Conservation (phyloP, 148 eudicot species). For the Fagopyrum homotropicum region DNA sequence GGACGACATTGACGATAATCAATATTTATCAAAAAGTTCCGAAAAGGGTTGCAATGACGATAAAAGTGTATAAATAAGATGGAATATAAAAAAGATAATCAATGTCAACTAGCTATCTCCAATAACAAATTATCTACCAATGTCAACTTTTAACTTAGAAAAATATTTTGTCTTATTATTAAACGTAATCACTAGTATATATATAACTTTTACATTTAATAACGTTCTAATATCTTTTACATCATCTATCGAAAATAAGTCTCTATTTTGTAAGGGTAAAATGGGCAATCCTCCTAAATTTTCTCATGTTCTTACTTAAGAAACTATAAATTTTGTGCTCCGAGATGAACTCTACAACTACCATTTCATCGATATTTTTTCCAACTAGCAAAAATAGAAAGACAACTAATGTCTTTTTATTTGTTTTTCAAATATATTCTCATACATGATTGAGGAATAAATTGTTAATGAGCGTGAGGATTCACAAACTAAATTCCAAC, state of each 20-base stretch:
- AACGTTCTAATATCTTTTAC: too few species aligned
- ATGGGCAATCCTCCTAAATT: neutral
- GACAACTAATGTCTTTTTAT: neutral
- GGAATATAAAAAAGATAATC: too few species aligned
- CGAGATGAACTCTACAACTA: slow-evolving; percentile 5
- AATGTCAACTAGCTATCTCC: too few species aligned
- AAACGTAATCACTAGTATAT: too few species aligned
- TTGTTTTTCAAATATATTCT: neutral
- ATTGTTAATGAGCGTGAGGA: neutral
- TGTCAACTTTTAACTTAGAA: too few species aligned
- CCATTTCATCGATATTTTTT: neutral
- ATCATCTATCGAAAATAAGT: neutral
- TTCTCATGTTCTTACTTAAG: neutral
- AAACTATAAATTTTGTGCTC: neutral
- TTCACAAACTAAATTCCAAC: neutral
- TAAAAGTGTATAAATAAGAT: too few species aligned
- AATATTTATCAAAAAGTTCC: too few species aligned
- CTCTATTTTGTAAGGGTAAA: neutral
- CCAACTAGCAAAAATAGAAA: neutral
- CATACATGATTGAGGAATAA: neutral
- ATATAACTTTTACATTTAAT: too few species aligned
- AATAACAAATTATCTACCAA: too few species aligned
- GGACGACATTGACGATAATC: too few species aligned
- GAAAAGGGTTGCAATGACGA: too few species aligned
- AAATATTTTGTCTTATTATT: too few species aligned